Conservation (phyloP, 805 yeast genomes). For the Candida odintsovae region DNA sequence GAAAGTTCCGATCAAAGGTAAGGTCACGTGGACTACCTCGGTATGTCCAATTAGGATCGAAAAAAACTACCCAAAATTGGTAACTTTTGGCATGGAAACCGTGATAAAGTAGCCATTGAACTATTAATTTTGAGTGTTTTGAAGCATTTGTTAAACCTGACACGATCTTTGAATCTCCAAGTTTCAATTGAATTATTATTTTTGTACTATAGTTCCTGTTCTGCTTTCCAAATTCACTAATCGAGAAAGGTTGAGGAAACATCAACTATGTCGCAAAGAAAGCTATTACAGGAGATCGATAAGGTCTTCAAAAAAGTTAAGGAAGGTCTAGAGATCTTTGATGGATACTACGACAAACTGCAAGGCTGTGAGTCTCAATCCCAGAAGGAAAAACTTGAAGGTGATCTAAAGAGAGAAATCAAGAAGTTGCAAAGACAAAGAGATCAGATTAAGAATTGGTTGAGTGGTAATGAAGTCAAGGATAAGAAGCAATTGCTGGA, state of each 20-base stretch:
- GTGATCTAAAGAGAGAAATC: conserved; percentile 89
- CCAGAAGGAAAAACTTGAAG: conserved; percentile 89
- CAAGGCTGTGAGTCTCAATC: conserved; percentile 75
- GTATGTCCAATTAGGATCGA: neutral
- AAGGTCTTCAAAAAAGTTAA: conserved; percentile 86
- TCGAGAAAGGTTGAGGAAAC: neutral
- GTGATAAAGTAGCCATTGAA: neutral
- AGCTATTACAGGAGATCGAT: conserved; percentile 71
- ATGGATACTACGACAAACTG: conserved; percentile 79
- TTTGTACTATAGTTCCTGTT: neutral
- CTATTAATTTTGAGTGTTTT: neutral
- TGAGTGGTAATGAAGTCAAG: conserved; percentile 84
- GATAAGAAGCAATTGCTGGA: conserved; percentile 80
- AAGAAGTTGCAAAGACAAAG: conserved; percentile 89
- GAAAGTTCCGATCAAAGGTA: no score
- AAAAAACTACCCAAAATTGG: neutral
- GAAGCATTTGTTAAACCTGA: neutral
- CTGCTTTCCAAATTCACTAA: neutral
- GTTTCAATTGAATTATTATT: neutral
- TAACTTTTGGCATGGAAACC: neutral
- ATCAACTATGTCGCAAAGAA: conserved; percentile 39
- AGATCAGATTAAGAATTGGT: conserved; percentile 94
- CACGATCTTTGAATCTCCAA: neutral
- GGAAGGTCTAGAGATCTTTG: conserved; percentile 86
- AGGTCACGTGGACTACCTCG: neutral